Evolutionary conservation across 805 yeast genomes (phyloP).

Genomic region (Isabelozyma rhagii): DNA sequence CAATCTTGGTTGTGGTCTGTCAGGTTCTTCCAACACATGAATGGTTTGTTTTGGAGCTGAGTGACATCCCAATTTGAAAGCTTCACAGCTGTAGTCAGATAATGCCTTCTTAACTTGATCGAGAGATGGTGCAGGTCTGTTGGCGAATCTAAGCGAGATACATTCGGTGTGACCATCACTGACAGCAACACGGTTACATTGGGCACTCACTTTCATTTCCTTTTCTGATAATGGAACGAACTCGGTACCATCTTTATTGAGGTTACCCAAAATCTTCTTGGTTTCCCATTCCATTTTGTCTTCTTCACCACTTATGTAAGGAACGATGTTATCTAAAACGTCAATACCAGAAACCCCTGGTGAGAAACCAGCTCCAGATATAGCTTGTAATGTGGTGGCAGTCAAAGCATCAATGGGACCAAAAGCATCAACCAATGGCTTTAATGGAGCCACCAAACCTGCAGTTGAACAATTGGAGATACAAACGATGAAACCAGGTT

Average conservation of each 20-base stretch:
- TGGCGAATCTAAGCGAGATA: constrained; percentile 78
- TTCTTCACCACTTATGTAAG: constrained; percentile 94
- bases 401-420: constrained; percentile 89
- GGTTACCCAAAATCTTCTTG: constrained; percentile 80
- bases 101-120: constrained; percentile 73
- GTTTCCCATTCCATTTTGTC: constrained; percentile 99
- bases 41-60: constrained; percentile 94
- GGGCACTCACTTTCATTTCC: constrained; percentile 86
- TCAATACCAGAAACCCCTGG: constrained; percentile 98
- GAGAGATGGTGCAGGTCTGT: constrained; percentile 79
- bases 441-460: constrained; percentile 93
- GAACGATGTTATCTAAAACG: constrained; percentile 89
- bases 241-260: constrained; percentile 49
- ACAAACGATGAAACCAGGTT: constrained; percentile 85
- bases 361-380: constrained; percentile 97
- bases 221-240: constrained; percentile 60
- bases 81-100: constrained; percentile 77
- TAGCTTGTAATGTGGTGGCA: constrained; percentile 92
- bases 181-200: constrained; percentile 95
- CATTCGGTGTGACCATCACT: constrained; percentile 98
- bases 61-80: constrained; percentile 71
- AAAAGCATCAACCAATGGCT: constrained; percentile 84
- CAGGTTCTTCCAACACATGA: constrained; percentile 84
- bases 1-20: constrained; percentile 96
- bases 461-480: constrained; percentile 99